Conservation (phyloP, 2,329 filamentous ascomycete genomes). For the Raffaelea arxii region DNA sequence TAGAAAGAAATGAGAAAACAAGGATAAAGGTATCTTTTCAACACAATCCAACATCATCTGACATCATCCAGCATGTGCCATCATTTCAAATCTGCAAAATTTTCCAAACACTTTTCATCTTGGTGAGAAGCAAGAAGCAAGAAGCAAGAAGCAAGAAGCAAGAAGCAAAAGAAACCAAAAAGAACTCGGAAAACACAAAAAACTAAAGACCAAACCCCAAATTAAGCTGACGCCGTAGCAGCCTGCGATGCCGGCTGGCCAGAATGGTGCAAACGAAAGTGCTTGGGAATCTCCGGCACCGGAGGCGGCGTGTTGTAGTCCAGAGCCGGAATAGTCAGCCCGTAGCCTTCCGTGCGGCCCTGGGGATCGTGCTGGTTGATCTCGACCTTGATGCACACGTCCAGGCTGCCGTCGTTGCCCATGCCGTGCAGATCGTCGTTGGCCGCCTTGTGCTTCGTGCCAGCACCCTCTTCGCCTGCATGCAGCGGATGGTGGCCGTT, state of each 20-base stretch:
- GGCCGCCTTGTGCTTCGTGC: constrained; percentile 68
- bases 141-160: too few species aligned
- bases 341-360: constrained; percentile 74
- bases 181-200: too few species aligned
- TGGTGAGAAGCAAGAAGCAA: too few species aligned
- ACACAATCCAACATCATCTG: too few species aligned
- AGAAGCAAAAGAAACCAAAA: too few species aligned
- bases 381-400: constrained; percentile 81
- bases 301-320: constrained; percentile 15
- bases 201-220: too few species aligned
- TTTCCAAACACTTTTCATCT: too few species aligned
- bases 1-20: background rate
- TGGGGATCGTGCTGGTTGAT: constrained; percentile 72
- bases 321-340: constrained; percentile 73
- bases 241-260: too few species aligned
- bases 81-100: too few species aligned
- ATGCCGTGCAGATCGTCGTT: constrained; percentile 44
- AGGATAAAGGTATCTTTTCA: too few species aligned
- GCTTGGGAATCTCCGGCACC: constrained; percentile 8
- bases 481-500: constrained; percentile 66
- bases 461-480: constrained; percentile 65
- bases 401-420: constrained; percentile 53
- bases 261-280: constrained; percentile 4
- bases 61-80: too few species aligned
- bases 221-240: too few species aligned